phyloP scores from a whole-genome alignment of 139 green algal genomes.

The Zygnema circumcarinatum region DNA sequence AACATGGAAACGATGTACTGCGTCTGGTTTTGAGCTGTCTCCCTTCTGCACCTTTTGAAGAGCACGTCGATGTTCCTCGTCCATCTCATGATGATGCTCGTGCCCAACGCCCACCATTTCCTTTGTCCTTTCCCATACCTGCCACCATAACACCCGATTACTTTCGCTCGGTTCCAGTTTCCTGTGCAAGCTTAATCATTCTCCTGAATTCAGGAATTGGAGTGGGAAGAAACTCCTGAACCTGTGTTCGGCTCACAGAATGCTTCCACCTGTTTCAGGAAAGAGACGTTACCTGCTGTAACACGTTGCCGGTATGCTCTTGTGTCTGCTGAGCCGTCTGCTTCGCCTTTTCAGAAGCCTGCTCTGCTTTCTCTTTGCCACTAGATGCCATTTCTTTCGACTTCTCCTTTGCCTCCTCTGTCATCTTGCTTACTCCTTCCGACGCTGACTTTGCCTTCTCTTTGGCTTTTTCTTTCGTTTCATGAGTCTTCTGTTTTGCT shows the following conservation, averaged over 20 bases:
- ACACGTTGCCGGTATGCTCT: background rate
- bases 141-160: too few relatives aligned
- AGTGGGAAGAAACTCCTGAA: too few relatives aligned
- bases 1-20: too few relatives aligned
- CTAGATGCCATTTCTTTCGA: background rate
- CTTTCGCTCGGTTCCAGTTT: too few relatives aligned
- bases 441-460: background rate
- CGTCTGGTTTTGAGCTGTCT: too few relatives aligned
- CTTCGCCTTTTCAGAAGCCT: background rate
- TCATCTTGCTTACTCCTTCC: background rate
- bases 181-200: too few relatives aligned
- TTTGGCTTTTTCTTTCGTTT: background rate
- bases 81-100: too few relatives aligned
- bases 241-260: too few relatives aligned
- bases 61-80: too few relatives aligned
- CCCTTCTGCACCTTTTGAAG: too few relatives aligned
- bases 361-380: background rate
- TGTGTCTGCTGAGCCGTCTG: background rate
- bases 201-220: too few relatives aligned
- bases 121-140: background rate
- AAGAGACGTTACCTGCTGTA: background rate
- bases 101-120: background rate
- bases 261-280: too few relatives aligned
- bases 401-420: background rate
- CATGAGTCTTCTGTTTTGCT: background rate